Evolutionary conservation across 2,329 filamentous ascomycete species (phyloP).

Genomic region (Penicillium sp.): DNA sequence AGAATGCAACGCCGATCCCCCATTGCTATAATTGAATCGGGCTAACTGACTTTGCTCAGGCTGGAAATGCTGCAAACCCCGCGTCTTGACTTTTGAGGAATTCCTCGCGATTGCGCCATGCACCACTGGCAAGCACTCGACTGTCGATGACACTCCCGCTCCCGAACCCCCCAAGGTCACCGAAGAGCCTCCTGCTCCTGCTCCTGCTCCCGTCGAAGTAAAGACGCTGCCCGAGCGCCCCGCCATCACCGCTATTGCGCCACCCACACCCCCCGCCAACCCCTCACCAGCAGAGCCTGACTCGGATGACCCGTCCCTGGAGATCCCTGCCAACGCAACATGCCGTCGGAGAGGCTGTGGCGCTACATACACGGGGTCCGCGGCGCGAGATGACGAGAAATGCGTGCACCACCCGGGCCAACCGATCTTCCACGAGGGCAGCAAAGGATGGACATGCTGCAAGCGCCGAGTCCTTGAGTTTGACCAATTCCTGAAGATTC

Average conservation of each 20-base stretch:
- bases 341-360: conserved; percentile 80
- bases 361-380: conserved; percentile 59
- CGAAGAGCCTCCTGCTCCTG: conserved; percentile 24
- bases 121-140: conserved; percentile 88
- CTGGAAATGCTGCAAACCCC: conserved; percentile 98
- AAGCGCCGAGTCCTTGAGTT: conserved; percentile 94
- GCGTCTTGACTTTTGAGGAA: conserved; percentile 96
- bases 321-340: conserved; percentile 69
- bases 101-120: conserved; percentile 92
- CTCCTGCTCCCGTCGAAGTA: conserved; percentile 22
- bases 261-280: conserved; percentile 31
- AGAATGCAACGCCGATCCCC: neutral
- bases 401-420: conserved; percentile 88
- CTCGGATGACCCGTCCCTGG: conserved; percentile 74
- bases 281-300: conserved; percentile 67
- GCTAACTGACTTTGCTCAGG: conserved; percentile 53
- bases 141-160: conserved; percentile 69
- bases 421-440: conserved; percentile 95
- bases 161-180: conserved; percentile 43
- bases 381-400: conserved; percentile 65
- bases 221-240: conserved; percentile 16
- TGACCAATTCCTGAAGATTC: conserved; percentile 95
- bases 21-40: neutral
- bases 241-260: conserved; percentile 31
- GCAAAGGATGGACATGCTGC: conserved; percentile 96